Evolutionary conservation across 257 asterid species (phyloP).

Genomic region (Cruciata laevipes): DNA sequence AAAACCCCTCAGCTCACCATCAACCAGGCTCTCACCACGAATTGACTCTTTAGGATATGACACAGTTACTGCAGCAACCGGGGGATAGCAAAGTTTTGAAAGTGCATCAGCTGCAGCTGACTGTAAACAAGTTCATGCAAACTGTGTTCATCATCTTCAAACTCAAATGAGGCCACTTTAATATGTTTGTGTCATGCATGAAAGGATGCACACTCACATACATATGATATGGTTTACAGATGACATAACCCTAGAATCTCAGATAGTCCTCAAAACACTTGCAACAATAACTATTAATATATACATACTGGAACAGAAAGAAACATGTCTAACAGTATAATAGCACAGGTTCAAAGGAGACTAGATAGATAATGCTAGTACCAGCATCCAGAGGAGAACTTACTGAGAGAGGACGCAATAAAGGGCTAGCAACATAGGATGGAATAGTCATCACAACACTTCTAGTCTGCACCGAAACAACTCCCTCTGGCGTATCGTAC

Average conservation of each 20-base stretch:
- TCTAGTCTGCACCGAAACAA: conserved; percentile 54
- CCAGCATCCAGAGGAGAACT: conserved; percentile 23
- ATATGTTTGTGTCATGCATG: too few relatives aligned
- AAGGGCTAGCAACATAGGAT: conserved; percentile 69
- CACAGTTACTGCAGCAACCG: conserved; percentile 88
- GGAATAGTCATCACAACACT: conserved; percentile 86
- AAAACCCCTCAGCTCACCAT: conserved; percentile 90
- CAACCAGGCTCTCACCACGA: conserved; percentile 60
- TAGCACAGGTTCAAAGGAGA: too few relatives aligned
- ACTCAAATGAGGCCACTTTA: too few relatives aligned
- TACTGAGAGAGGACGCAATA: conserved; percentile 85
- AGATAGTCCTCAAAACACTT: too few relatives aligned
- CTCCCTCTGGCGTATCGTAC: conserved; percentile 82
- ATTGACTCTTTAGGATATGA: conserved; percentile 88
- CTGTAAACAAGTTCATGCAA: too few relatives aligned
- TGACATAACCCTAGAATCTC: too few relatives aligned
- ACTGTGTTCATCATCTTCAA: too few relatives aligned
- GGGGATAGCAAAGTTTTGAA: conserved; percentile 76
- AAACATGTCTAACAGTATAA: too few relatives aligned
- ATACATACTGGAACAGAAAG: too few relatives aligned
- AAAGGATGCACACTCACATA: too few relatives aligned
- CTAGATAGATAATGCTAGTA: background rate
- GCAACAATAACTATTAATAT: too few relatives aligned
- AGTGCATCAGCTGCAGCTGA: conserved; percentile 71
- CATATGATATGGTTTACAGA: too few relatives aligned